Conservation (phyloP, 495 filamentous ascomycete genomes). For the Aspergillus egyptiacus region DNA sequence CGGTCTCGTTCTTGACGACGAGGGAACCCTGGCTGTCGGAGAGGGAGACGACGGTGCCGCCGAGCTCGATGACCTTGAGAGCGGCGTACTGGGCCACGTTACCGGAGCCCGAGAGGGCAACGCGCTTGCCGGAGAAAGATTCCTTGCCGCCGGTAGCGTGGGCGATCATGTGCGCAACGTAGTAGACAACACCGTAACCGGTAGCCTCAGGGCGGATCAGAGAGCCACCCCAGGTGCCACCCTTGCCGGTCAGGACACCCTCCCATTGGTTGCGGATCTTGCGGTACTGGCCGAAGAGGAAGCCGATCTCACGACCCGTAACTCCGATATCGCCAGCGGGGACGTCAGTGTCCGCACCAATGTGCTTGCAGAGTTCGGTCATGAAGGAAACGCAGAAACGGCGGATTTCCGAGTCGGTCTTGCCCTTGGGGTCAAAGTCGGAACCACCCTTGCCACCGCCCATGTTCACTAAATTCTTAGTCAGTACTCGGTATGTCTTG, state of each 20-base stretch:
- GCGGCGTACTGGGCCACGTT: slow-evolving; percentile 99
- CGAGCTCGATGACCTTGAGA: slow-evolving; percentile 94
- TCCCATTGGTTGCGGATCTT: slow-evolving; percentile 84
- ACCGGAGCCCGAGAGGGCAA: slow-evolving; percentile 93
- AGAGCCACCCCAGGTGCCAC: slow-evolving; percentile 83
- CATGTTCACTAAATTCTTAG: slow-evolving; percentile 58
- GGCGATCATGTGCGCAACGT: slow-evolving; percentile 92
- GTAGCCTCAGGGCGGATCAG: slow-evolving; percentile 97
- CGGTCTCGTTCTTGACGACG: slow-evolving; percentile 55
- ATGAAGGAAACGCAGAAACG: slow-evolving; percentile 97
- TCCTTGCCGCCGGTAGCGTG: slow-evolving; percentile 76
- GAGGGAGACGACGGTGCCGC: slow-evolving; percentile 85
- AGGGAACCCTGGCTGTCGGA: slow-evolving; percentile 88
- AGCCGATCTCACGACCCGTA: slow-evolving; percentile 82
- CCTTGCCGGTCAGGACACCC: slow-evolving; percentile 95
- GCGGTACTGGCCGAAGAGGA: slow-evolving; percentile 93
- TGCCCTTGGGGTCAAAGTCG: slow-evolving; percentile 99
- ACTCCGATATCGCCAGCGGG: slow-evolving; percentile 95
- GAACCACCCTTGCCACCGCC: slow-evolving; percentile 97
- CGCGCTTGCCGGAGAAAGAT: slow-evolving; percentile 83
- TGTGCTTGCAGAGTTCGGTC: slow-evolving; percentile 89
- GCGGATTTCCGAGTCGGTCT: slow-evolving; percentile 94
- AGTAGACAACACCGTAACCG: slow-evolving; percentile 94
- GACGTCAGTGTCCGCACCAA: slow-evolving; percentile 93
- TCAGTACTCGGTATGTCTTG: background rate